Evolutionary conservation across 108 stramenopile species (phyloP), one percentile per base, ranked within the genome.

Genomic region (Cyclotella baltica): DNA sequence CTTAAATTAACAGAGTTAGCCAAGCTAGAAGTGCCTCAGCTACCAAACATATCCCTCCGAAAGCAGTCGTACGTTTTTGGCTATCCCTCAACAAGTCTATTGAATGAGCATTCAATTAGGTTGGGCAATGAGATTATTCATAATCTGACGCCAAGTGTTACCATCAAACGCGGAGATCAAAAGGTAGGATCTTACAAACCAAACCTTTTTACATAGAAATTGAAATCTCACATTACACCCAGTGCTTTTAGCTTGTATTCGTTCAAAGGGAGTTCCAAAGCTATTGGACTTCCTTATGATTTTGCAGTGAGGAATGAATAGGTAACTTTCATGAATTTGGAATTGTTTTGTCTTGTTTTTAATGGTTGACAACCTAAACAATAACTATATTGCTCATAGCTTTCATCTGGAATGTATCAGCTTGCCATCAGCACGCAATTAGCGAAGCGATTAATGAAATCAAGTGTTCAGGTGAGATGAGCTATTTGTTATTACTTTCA

Each of bases 1-100:
- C 34, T 18, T 16, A 11, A 43, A 56, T 33, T n/a, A n/a, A n/a
- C n/a, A 77, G 92, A 91, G 47, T 55, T 93, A 3, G 81, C 89
- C 13, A 91, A 85, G 59, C 70, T 94, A 20, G 92, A 93, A 74
- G 72, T 93, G 28, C 90, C 90, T 13, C 90, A 91, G 29, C 86
- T 90, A 10, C 77, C 85, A 27, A 62, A 55, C 53, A 31, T 67
- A n/a, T n/a, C 38, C 35, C 16, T 37, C 70, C 10, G 85, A 70
- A 36, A 56, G 72, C 13, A 67, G 69, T 36, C 40, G 76, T 33
- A 20, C 77, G 48, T 90, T 90, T 58, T 70, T 62, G 48, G 86
- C 86, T 16, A 34, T 70, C 36, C 22, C 37, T 56, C 62, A 19
- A 53, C 83, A n/a, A 31, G 56, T 4, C 29, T 79, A 18, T 33